Conservation (phyloP, 78 protist genomes). For the Dictyostelium capitatum region DNA sequence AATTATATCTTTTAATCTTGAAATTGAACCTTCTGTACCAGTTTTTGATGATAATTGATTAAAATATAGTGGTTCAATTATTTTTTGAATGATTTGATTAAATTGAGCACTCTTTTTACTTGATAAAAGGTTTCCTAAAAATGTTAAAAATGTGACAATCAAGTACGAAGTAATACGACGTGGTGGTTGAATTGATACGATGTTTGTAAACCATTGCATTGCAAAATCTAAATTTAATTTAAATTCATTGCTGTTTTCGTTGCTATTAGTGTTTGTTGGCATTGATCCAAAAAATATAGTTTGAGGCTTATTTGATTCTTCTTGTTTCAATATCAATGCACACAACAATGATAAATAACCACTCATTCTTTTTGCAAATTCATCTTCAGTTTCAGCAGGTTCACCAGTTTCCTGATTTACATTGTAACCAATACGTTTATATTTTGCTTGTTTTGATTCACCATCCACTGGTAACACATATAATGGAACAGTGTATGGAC, state of each 20-base stretch:
- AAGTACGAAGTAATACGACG: constrained; percentile 1
- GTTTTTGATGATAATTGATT: neutral
- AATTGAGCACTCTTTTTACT: neutral
- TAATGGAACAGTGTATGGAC: constrained; percentile 9
- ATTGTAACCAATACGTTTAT: neutral
- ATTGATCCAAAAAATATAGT: neutral
- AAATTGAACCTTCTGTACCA: neutral
- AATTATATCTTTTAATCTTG: neutral
- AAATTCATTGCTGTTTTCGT: too few species aligned
- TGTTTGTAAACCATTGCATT: neutral
- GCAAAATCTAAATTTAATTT: neutral
- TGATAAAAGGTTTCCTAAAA: neutral
- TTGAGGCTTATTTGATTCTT: neutral
- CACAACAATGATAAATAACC: constrained; percentile 13
- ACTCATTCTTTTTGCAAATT: neutral
- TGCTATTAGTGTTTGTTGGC: neutral
- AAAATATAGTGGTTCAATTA: neutral
- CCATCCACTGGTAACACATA: neutral
- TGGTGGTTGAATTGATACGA: neutral
- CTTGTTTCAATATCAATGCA: neutral
- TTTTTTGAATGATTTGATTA: neutral
- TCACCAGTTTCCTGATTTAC: neutral
- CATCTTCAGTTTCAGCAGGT: constrained; percentile 3
- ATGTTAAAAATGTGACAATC: neutral
- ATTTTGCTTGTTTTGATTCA: neutral